These are phyloP conservation scores for Astraeus odoratus DNA, from an alignment of 768 basidiomycete species.

Conservation along the genomic window DNA sequence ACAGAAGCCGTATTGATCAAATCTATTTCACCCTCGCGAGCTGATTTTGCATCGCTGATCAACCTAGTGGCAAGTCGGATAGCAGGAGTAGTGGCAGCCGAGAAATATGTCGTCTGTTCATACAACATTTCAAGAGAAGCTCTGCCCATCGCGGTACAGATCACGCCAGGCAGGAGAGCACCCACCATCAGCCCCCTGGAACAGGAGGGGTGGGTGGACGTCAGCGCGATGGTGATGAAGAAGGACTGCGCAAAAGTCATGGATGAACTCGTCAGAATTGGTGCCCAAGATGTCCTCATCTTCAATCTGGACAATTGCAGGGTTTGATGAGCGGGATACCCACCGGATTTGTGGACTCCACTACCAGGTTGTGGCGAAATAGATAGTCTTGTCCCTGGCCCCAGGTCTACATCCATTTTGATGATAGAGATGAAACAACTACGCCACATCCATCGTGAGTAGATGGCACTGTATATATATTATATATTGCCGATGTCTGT, in stretches of 20 bases:
- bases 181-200: conserved; percentile 87
- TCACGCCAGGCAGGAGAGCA: conserved; percentile 87
- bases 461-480: no score
- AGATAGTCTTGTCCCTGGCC: no score
- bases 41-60: conserved; percentile 60
- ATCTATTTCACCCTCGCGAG: conserved; percentile 57
- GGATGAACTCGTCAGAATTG: conserved; percentile 77
- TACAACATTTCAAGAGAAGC: conserved; percentile 79
- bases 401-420: no score
- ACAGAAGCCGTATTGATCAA: conserved; percentile 93
- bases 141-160: conserved; percentile 50
- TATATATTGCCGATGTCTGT: no score
- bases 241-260: conserved; percentile 73
- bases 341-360: no score
- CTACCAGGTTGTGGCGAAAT: no score
- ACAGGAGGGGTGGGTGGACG: conserved; percentile 80
- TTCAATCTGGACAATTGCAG: conserved; percentile 92
- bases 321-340: conserved; percentile 48
- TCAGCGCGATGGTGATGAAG: conserved; percentile 90
- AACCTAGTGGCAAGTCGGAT: conserved; percentile 80
- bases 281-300: conserved; percentile 87
- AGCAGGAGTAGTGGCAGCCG: conserved; percentile 84
- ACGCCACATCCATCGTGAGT: no score
- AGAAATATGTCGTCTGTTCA: conserved; percentile 82
- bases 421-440: no score